phyloP scores from a whole-genome alignment of 1,284 basidiomycete species.

The Trametes versicolor region DNA sequence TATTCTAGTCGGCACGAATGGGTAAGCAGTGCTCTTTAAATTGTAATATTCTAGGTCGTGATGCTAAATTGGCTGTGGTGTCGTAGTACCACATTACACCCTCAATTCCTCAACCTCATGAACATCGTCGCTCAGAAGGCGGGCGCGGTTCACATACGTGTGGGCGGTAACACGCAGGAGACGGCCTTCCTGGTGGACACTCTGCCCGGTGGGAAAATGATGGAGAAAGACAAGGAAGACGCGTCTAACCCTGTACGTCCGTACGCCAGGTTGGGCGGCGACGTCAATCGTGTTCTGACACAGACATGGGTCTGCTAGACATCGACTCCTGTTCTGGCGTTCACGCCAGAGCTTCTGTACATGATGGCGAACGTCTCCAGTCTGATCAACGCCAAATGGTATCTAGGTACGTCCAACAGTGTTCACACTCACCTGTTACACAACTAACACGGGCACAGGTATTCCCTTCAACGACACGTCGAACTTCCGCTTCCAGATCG shows the following conservation, averaged over 20 bases:
- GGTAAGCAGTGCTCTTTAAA: conserved; percentile 32
- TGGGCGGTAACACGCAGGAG: conserved; percentile 82
- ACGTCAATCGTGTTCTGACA: neutral
- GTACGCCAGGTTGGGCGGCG: neutral
- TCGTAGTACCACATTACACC: conserved; percentile 56
- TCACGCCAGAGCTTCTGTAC: conserved; percentile 54
- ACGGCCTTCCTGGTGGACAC: conserved; percentile 58
- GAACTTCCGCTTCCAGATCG: conserved; percentile 64
- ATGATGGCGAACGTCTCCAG: conserved; percentile 53
- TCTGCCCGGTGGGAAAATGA: conserved; percentile 54
- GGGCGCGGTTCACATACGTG: conserved; percentile 65
- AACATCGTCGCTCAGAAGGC: conserved; percentile 65
- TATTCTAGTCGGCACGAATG: conserved; percentile 25
- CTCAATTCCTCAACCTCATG: conserved; percentile 80
- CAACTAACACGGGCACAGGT: conserved; percentile 35
- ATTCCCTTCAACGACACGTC: conserved; percentile 62
- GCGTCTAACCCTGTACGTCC: conserved; percentile 54
- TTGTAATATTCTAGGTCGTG: neutral
- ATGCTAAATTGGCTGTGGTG: neutral
- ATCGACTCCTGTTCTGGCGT: conserved; percentile 53
- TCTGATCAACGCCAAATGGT: conserved; percentile 54
- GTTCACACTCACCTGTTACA: neutral
- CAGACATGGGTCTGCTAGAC: conserved; percentile 36
- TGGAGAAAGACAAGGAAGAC: conserved; percentile 58
- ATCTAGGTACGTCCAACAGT: conserved; percentile 43